Evolutionary conservation across 2,329 filamentous ascomycete genomes (phyloP).

Genomic region (Nothophaeocryptopus gaeumannii): DNA sequence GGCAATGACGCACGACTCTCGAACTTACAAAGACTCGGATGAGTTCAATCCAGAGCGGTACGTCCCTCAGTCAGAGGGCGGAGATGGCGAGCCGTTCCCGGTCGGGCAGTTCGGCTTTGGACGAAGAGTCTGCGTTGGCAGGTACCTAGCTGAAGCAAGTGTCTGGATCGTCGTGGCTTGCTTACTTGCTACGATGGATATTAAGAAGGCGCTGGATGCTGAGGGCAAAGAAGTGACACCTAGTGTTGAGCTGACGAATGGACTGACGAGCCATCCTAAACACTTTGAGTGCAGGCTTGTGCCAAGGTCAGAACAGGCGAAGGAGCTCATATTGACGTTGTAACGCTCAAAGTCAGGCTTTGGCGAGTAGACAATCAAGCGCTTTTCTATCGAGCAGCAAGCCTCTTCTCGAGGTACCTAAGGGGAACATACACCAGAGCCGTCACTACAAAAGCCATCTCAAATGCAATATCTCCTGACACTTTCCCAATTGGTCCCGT

Average conservation of each 20-base stretch:
- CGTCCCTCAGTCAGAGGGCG: slow-evolving; percentile 33
- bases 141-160: slow-evolving; percentile 14
- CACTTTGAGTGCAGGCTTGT: slow-evolving; percentile 12
- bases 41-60: slow-evolving; percentile 50
- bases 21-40: slow-evolving; percentile 43
- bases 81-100: slow-evolving; percentile 46
- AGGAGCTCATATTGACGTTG: not conserved
- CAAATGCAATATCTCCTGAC: slow-evolving; percentile 65
- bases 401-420: slow-evolving; percentile 38
- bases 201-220: slow-evolving; percentile 5
- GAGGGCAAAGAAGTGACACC: slow-evolving; percentile 13
- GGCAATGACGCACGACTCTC: slow-evolving; percentile 44
- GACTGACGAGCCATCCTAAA: slow-evolving; percentile 14
- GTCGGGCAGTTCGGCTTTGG: slow-evolving; percentile 30
- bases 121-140: slow-evolving; percentile 17
- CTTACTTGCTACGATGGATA: slow-evolving; percentile 12
- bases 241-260: slow-evolving; percentile 13
- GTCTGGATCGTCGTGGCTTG: slow-evolving; percentile 12
- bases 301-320: slow-evolving; percentile 8
- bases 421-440: slow-evolving; percentile 46
- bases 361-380: not conserved
- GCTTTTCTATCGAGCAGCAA: slow-evolving; percentile 20
- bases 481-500: slow-evolving; percentile 34
- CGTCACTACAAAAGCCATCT: slow-evolving; percentile 56
- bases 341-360: not conserved